A percentile compares a stretch with the other conserved stretches of the same genome.
Conservation (phyloP, 2,329 filamentous ascomycete genomes). For the Epichloe gansuensis region DNA sequence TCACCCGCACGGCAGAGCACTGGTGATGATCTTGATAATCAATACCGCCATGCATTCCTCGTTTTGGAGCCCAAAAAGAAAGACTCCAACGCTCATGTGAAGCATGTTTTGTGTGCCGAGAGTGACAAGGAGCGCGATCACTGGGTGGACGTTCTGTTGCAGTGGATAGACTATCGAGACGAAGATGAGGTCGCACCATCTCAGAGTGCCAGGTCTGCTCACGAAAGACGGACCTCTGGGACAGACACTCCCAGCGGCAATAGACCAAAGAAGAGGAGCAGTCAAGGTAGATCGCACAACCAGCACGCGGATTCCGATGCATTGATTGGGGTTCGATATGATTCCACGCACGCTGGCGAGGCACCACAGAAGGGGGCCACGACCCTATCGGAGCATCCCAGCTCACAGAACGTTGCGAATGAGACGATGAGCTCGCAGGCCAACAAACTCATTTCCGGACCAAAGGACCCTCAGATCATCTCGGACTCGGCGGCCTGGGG, state of each 20-base stretch:
- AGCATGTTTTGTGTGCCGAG: slow-evolving; percentile 91
- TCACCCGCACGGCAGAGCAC: slow-evolving; percentile 42
- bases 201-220: slow-evolving; percentile 16
- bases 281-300: slow-evolving; percentile 21
- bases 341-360: slow-evolving; percentile 39
- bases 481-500: slow-evolving; percentile 76
- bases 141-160: slow-evolving; percentile 83
- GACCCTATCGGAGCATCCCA: slow-evolving; percentile 21
- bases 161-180: slow-evolving; percentile 71
- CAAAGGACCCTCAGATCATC: slow-evolving; percentile 73
- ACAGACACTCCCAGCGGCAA: slow-evolving; percentile 12
- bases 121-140: slow-evolving; percentile 84
- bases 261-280: slow-evolving; percentile 20
- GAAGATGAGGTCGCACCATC: slow-evolving; percentile 33
- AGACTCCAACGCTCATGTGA: slow-evolving; percentile 74
- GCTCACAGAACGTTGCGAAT: slow-evolving; percentile 18
- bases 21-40: slow-evolving; percentile 73
- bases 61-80: slow-evolving; percentile 96
- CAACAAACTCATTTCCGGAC: slow-evolving; percentile 58
- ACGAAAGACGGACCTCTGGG: slow-evolving; percentile 28
- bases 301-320: slow-evolving; percentile 29
- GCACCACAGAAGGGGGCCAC: slow-evolving; percentile 31
- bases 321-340: slow-evolving; percentile 46
- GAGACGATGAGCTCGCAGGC: slow-evolving; percentile 27
- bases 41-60: slow-evolving; percentile 92